Evolutionary conservation across 441 rosid species (phyloP), one percentile per base, ranked within the genome.

Genomic region (Manihot esculenta): DNA sequence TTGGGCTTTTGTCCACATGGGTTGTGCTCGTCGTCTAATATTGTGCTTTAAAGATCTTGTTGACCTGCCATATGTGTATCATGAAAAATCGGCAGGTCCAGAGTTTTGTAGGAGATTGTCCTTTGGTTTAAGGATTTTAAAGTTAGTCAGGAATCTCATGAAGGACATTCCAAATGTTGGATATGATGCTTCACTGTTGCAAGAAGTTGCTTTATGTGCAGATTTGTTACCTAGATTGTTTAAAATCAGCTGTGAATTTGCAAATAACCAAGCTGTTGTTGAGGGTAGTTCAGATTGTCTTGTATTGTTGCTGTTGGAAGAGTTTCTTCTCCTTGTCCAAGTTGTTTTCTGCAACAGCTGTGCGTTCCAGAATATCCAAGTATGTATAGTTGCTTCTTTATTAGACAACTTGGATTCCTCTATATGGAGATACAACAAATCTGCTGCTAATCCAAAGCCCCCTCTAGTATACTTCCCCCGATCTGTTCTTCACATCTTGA

Each of bases 201-300:
- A 83, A 75, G 92, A 90, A 51, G 79, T 90, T 85, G 93, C 92
- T 74, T 86, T 85, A 30, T 92, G 80, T 74, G 83, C 90, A 70
- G 93, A 90, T 81, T 81, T 72, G 56, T 67, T 91, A 53, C 93
- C 92, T 49, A 72, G 72, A 64, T 85, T 92, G 84, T 90, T 91
- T 78, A 78, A 84, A 74, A 81, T 81, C 63, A 70, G 77, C 74
- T 79, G 82, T 78, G 99, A 94, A 77, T 92, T 91, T 82, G 74
- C 83, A 55, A 89, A 78, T 79, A 86, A 79, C 69, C 64, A 72
- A 74, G 77, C 83, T 82, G 80, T 82, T 74, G 77, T 77, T 17
- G 99, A 97, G 82, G 91, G 93, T 73, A 86, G 84, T 81, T 81
- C 85, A 70, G 99, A 94, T 88, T 87, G 82, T 78, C 87, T 91